phyloP scores from a whole-genome alignment of 2,329 filamentous ascomycete species.

The Colletotrichum cereale region DNA sequence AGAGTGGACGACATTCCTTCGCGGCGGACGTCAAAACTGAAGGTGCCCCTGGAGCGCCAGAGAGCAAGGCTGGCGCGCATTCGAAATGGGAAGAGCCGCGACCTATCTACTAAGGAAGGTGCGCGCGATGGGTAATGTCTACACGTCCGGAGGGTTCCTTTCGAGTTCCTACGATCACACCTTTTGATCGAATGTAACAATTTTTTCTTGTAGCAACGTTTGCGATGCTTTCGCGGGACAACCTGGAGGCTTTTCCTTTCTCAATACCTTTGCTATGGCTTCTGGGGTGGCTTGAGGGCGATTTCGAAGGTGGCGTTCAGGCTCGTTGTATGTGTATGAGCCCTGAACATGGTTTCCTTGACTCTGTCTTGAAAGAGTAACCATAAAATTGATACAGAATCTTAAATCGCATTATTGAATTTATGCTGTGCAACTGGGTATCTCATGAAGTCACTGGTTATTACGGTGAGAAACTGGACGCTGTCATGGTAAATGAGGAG shows the following conservation, averaged over 20 bases:
- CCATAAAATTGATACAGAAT: slow-evolving; percentile 7
- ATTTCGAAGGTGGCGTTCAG: slow-evolving; percentile 2
- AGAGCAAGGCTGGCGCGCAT: slow-evolving; percentile 35
- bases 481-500: not conserved
- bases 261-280: slow-evolving; percentile 26
- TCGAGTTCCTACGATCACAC: slow-evolving; percentile 12
- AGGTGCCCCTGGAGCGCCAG: slow-evolving; percentile 42
- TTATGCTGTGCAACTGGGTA: not conserved
- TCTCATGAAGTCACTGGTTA: not conserved
- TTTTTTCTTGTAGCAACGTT: slow-evolving; percentile 39
- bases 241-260: not conserved
- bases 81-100: slow-evolving; percentile 58
- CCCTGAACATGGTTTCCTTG: slow-evolving; percentile 4
- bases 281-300: slow-evolving; percentile 6
- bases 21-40: slow-evolving; percentile 54
- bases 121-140: slow-evolving; percentile 4
- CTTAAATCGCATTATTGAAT: not conserved
- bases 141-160: not conserved
- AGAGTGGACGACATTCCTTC: slow-evolving; percentile 66
- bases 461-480: not conserved
- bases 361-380: not conserved
- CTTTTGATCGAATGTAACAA: slow-evolving; percentile 6
- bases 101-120: slow-evolving; percentile 54
- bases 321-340: not conserved
- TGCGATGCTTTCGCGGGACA: not conserved